Conservation (phyloP, 805 yeast genomes). For the Wickerhamiella sergipiensis region DNA sequence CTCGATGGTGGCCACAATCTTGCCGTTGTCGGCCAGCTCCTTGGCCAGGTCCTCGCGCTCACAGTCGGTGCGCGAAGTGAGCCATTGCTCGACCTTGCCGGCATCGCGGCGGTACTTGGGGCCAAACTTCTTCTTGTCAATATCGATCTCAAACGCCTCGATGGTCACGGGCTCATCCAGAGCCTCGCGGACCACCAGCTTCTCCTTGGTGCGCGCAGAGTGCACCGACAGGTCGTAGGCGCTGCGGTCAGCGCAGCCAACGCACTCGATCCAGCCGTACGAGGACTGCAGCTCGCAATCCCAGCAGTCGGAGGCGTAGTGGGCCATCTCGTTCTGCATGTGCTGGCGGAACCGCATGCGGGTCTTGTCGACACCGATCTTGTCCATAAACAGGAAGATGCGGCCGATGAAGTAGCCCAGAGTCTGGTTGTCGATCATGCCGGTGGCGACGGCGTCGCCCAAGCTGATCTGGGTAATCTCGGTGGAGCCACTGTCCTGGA, state of each 20-base stretch:
- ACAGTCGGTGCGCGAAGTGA: constrained; percentile 62
- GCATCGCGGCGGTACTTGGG: constrained; percentile 97
- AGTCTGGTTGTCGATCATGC: constrained; percentile 92
- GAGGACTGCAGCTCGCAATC: constrained; percentile 94
- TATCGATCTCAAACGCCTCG: constrained; percentile 69
- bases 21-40: constrained; percentile 49
- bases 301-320: constrained; percentile 99
- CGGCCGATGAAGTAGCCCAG: constrained; percentile 94
- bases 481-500: constrained; percentile 78
- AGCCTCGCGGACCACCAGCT: constrained; percentile 84
- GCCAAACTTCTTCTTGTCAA: constrained; percentile 92
- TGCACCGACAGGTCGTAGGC: constrained; percentile 96
- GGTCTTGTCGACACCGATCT: constrained; percentile 78
- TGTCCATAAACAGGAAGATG: constrained; percentile 68
- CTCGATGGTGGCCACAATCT: constrained; percentile 53
- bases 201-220: constrained; percentile 87
- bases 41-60: constrained; percentile 66
- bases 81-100: constrained; percentile 75
- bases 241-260: constrained; percentile 98
- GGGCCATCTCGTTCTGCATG: constrained; percentile 98
- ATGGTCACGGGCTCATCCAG: constrained; percentile 73
- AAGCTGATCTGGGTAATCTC: constrained; percentile 48
- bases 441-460: constrained; percentile 80
- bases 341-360: constrained; percentile 96
- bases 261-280: constrained; percentile 99